Conservation (phyloP, 164 flowering plant species). For the Aristolochia fimbriata region DNA sequence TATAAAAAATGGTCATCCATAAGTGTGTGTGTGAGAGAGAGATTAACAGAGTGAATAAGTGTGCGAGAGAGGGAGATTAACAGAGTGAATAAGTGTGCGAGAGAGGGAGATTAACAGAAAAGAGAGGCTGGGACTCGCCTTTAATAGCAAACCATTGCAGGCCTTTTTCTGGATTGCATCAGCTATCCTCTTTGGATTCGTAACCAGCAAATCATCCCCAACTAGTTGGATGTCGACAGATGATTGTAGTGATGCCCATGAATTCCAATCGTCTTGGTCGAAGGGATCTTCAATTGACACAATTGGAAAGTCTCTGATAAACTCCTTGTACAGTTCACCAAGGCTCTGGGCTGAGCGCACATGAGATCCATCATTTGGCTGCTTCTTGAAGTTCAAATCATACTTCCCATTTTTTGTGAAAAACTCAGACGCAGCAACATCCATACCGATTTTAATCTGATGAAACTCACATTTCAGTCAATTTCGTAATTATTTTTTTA, state of each 20-base stretch:
- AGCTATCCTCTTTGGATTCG: conserved; percentile 88
- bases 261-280: conserved; percentile 98
- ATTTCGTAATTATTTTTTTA: background rate
- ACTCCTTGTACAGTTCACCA: conserved; percentile 71
- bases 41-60: too few relatives aligned
- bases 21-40: background rate
- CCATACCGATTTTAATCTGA: conserved; percentile 98
- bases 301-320: conserved; percentile 82
- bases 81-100: background rate
- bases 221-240: conserved; percentile 88
- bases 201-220: conserved; percentile 95
- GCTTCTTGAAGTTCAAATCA: conserved; percentile 84
- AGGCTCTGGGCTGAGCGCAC: conserved; percentile 59
- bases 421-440: conserved; percentile 98
- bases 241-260: conserved; percentile 76
- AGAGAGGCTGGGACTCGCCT: conserved; percentile 34
- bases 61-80: too few relatives aligned
- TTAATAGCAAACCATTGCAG: conserved; percentile 79
- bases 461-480: conserved; percentile 7
- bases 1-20: conserved; percentile 8
- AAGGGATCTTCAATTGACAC: conserved; percentile 99
- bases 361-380: conserved; percentile 91
- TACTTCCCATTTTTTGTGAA: conserved; percentile 69
- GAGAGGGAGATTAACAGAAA: background rate
- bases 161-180: conserved; percentile 83